Base-by-base conservation (phyloP, 164 flowering plant species). In the Umbellularia californica region DNA sequence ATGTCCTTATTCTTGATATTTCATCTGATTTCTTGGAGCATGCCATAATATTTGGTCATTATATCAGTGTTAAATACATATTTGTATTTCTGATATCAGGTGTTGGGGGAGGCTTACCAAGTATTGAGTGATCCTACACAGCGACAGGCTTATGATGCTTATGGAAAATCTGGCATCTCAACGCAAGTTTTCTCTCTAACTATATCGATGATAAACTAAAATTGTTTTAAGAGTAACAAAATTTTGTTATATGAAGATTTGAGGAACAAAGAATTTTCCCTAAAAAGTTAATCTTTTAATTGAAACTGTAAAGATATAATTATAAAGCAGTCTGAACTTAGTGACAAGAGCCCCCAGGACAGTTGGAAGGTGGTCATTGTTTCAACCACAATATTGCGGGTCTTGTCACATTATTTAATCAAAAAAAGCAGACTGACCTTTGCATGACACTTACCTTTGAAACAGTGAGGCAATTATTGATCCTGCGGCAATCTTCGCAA, bases 401-500 rank as follows among this genome's bases (percentile, higher is more conserved):
- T 60, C 23, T 60, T 60, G 10, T 60, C 64, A 5, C n/a, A 14
- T 17, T 58, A n/a, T 17, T 5, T n/a, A 58, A 58, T n/a, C 22
- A 58, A 19, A 17, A 17, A 11, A 51, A 62, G 35, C 14, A 20
- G 55, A n/a, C 65, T 50, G 15, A 68, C 13, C 35, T 27, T n/a
- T 65, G 33, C 62, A 50, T 50, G 3, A 25, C 50, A 41, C 41
- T 30, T 23, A 11, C 23, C 22, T 66, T n/a, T 77, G 28, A 74
- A 25, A 70, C 90, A 96, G 99, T 13, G 98, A 94, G 1, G 89
- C 92, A 23, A 92, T 96, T 74, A 94, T 96, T 76, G 98, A 94
- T 76, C 98, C 98, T 75, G 99, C 99, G 51, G 99, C 98, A 65
- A 91, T 96, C 17, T 96, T 96, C 81, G 98, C 99, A 11, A 94